phyloP scores from a whole-genome alignment of 768 basidiomycete species.

The Boletellus ananiceps region DNA sequence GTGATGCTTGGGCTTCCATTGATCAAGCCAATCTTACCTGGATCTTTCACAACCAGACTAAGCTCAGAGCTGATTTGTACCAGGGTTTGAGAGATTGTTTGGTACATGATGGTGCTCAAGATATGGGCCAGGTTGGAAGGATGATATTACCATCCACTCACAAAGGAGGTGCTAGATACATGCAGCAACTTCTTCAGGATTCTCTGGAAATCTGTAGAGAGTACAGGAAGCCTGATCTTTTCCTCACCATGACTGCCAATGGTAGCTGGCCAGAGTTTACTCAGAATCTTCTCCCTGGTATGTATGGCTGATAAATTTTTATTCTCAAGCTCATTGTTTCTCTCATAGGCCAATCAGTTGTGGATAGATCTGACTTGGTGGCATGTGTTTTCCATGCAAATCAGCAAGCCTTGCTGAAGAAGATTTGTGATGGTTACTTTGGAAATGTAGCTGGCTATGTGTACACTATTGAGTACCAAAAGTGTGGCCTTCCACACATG shows the following conservation, averaged over 20 bases:
- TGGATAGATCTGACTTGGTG: neutral
- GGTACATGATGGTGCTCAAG: slow-evolving; percentile 14
- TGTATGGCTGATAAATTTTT: neutral
- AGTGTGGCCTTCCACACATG: neutral
- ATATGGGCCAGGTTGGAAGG: slow-evolving; percentile 31
- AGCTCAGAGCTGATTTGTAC: slow-evolving; percentile 34
- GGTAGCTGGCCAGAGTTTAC: slow-evolving; percentile 47
- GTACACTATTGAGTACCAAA: neutral
- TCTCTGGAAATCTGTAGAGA: slow-evolving; percentile 40
- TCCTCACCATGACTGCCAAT: slow-evolving; percentile 52
- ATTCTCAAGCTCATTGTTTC: neutral
- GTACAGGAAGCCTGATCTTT: slow-evolving; percentile 39
- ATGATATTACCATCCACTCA: slow-evolving; percentile 39
- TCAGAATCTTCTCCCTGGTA: slow-evolving; percentile 33
- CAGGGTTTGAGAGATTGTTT: slow-evolving; percentile 33
- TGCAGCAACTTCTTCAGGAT: slow-evolving; percentile 44
- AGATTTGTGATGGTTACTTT: neutral
- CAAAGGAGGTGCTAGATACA: slow-evolving; percentile 38
- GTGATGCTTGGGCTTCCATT: slow-evolving; percentile 40
- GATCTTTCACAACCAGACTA: slow-evolving; percentile 31
- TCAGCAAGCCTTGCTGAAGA: neutral
- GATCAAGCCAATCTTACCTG: slow-evolving; percentile 40
- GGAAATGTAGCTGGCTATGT: neutral
- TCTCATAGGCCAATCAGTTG: neutral
- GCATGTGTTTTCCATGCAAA: neutral